Evolutionary conservation across 1,139 yeast species (phyloP).

Genomic region (Saccharomyces hybrid): DNA sequence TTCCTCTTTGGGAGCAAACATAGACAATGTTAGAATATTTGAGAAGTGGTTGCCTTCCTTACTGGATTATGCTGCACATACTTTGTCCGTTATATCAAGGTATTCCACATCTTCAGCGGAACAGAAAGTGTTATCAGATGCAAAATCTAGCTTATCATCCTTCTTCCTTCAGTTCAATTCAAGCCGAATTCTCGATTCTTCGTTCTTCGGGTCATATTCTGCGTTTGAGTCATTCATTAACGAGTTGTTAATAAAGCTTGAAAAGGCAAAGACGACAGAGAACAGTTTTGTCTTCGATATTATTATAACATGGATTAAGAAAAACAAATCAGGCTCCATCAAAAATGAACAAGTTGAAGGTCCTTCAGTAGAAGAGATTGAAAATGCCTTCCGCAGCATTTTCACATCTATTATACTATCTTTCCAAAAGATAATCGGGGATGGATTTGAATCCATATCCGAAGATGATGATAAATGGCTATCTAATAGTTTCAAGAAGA

Average conservation of each 20-base stretch:
- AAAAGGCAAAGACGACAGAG: conserved; percentile 33
- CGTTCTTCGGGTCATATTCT: conserved; percentile 17
- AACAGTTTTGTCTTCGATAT: conserved; percentile 42
- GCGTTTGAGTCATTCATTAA: conserved; percentile 22
- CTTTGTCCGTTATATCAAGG: conserved; percentile 6
- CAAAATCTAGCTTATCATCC: not conserved
- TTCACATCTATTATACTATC: conserved; percentile 58
- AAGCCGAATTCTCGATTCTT: conserved; percentile 16
- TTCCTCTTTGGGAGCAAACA: conserved; percentile 7
- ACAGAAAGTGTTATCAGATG: conserved; percentile 1
- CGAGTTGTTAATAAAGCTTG: conserved; percentile 19
- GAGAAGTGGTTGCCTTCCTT: conserved; percentile 43
- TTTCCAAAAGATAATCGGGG: conserved; percentile 49
- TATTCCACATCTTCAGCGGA: conserved; percentile 1
- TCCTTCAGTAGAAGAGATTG: conserved; percentile 37
- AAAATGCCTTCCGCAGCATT: conserved; percentile 42
- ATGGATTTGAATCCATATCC: conserved; percentile 33
- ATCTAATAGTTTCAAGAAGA: conserved; percentile 39
- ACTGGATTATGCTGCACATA: conserved; percentile 39
- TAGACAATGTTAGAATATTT: conserved; percentile 9
- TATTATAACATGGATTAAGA: conserved; percentile 36
- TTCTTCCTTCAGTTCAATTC: not conserved
- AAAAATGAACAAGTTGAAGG: conserved; percentile 3
- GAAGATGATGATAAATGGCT: conserved; percentile 66
- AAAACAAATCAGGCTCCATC: conserved; percentile 2